These are phyloP conservation scores for Phytopythium chamaehyphon DNA, from an alignment of 352 stramenopile species.

Conservation along the genomic window DNA sequence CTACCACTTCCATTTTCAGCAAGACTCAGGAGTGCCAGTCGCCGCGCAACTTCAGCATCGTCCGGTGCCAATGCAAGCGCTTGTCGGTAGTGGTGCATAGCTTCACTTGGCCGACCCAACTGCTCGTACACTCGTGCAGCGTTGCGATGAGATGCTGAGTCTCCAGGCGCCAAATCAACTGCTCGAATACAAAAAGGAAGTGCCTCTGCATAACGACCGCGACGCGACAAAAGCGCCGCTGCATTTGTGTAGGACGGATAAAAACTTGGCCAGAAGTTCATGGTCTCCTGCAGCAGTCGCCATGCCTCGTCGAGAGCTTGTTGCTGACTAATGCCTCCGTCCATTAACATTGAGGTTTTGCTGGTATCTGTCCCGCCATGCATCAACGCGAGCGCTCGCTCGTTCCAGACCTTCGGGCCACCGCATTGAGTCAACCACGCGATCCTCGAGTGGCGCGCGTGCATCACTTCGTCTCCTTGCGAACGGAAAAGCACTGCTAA, in stretches of 20 bases:
- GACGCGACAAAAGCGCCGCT: conserved; percentile 34
- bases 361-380: background rate
- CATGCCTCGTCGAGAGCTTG: conserved; percentile 35
- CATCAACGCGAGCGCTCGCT: conserved; percentile 52
- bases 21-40: conserved; percentile 50
- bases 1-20: conserved; percentile 9
- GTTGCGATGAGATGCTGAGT: conserved; percentile 55
- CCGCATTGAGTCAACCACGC: conserved; percentile 52
- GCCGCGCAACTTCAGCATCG: conserved; percentile 32
- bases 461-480: conserved; percentile 29
- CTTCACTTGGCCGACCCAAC: conserved; percentile 40
- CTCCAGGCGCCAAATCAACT: conserved; percentile 30
- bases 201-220: conserved; percentile 41
- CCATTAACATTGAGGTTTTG: background rate
- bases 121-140: conserved; percentile 49
- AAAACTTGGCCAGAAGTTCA: conserved; percentile 46
- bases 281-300: conserved; percentile 33
- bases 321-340: conserved; percentile 6
- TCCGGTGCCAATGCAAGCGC: conserved; percentile 27
- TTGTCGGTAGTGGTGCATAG: conserved; percentile 39
- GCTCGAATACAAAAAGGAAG: conserved; percentile 33
- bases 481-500: conserved; percentile 54
- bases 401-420: conserved; percentile 54
- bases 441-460: conserved; percentile 51
- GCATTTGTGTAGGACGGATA: conserved; percentile 52